These are phyloP conservation scores for Plasmodium gallinaceum DNA, from an alignment of 169 alveolate genomes.

Conservation along the genomic window DNA sequence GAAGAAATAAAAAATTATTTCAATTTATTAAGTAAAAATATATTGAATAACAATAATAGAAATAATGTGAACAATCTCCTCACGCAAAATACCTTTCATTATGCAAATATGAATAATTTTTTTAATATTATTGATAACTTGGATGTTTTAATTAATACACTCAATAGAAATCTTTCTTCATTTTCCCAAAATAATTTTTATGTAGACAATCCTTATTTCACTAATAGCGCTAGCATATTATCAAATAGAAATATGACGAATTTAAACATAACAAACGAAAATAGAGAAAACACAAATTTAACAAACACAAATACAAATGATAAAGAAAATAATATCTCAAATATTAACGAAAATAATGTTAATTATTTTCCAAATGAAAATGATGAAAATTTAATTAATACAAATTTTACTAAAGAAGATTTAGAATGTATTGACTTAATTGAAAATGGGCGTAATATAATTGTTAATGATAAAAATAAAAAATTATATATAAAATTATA, in stretches of 20 bases:
- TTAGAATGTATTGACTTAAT: conserved; percentile 78
- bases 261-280: neutral
- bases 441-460: conserved; percentile 84
- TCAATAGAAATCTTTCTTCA: conserved; percentile 23
- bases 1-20: conserved; percentile 38
- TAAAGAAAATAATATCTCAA: neutral
- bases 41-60: neutral
- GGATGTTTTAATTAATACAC: conserved; percentile 6
- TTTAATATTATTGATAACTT: conserved; percentile 36
- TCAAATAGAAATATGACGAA: neutral
- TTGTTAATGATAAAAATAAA: conserved; percentile 88
- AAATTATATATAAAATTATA: conserved; percentile 89
- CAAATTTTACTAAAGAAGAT: neutral
- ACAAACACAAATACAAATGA: neutral
- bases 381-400: neutral
- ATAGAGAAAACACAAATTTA: neutral
- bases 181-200: conserved; percentile 14
- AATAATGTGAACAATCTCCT: neutral
- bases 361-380: neutral
- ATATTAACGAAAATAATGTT: neutral
- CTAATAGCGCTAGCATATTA: neutral
- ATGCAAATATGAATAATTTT: conserved; percentile 35
- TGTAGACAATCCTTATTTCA: neutral
- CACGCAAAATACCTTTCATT: neutral
- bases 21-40: neutral